A percentile compares a stretch with the other conserved stretches of the same genome.
phyloP scores from a whole-genome alignment of 2,329 filamentous ascomycete species.

The Aspergillus pseudonomiae region DNA sequence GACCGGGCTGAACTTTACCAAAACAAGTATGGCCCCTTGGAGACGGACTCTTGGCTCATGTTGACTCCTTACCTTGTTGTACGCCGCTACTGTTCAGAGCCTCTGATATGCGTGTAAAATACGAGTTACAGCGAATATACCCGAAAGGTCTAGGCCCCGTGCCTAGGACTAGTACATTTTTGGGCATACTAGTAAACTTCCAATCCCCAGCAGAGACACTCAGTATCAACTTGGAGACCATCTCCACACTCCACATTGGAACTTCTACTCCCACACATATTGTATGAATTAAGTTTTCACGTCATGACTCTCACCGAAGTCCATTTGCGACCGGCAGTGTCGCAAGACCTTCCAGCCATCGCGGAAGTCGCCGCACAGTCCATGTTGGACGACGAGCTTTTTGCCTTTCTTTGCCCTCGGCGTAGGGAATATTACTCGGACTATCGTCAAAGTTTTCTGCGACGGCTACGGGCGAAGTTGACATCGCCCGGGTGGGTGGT shows the following conservation, averaged over 20 bases:
- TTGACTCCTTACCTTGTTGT: too few relatives aligned
- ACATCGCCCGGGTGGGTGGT: constrained; percentile 13
- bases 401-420: constrained; percentile 14
- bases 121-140: background rate
- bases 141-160: background rate
- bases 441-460: constrained; percentile 16
- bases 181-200: background rate
- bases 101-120: background rate
- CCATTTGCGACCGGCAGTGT: constrained; percentile 10
- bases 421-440: constrained; percentile 13
- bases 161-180: background rate
- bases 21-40: background rate
- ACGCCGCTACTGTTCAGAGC: background rate
- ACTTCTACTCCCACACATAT: background rate
- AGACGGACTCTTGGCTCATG: too few relatives aligned
- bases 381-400: constrained; percentile 21
- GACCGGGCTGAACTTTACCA: background rate
- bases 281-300: background rate
- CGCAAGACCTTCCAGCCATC: constrained; percentile 14
- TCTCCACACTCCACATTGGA: background rate
- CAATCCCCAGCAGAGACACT: background rate
- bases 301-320: constrained; percentile 2
- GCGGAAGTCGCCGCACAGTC: constrained; percentile 19
- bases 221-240: background rate
- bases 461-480: constrained; percentile 10